Evolutionary conservation across 2,329 filamentous ascomycete species (phyloP).

Genomic region (Plenodomus tracheiphilus): DNA sequence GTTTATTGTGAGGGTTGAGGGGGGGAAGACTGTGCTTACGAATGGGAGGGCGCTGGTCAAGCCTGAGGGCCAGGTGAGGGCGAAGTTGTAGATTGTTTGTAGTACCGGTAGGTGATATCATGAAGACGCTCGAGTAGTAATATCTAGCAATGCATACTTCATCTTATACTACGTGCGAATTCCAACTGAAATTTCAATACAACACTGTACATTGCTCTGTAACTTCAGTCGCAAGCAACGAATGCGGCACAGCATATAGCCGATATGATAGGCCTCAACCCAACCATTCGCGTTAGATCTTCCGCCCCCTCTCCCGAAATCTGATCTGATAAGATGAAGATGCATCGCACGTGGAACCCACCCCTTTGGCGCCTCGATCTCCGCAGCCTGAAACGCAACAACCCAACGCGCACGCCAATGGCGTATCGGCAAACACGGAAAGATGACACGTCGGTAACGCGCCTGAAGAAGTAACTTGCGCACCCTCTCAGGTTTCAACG

Average conservation of each 20-base stretch:
- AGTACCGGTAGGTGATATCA: too few species aligned
- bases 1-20: constrained; percentile 76
- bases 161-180: too few species aligned
- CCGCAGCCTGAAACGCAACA: constrained; percentile 13
- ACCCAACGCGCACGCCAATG: constrained; percentile 4
- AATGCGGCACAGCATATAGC: constrained; percentile 2
- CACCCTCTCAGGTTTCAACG: constrained; percentile 21
- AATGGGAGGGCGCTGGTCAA: constrained; percentile 83
- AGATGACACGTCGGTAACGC: constrained; percentile 7
- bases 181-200: too few species aligned
- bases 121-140: too few species aligned
- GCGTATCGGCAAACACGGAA: constrained; percentile 22
- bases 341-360: constrained; percentile 4
- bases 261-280: constrained; percentile 8
- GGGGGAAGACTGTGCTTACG: constrained; percentile 82
- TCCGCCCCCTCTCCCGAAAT: constrained; percentile 1
- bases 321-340: constrained; percentile 36
- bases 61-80: constrained; percentile 54
- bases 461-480: constrained; percentile 15
- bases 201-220: too few species aligned
- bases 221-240: too few species aligned
- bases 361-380: neutral
- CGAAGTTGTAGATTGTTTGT: constrained; percentile 38
- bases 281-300: neutral
- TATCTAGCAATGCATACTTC: neutral